phyloP scores from a whole-genome alignment of 176 grass and related monocot genomes.

The Lolium multiflorum region DNA sequence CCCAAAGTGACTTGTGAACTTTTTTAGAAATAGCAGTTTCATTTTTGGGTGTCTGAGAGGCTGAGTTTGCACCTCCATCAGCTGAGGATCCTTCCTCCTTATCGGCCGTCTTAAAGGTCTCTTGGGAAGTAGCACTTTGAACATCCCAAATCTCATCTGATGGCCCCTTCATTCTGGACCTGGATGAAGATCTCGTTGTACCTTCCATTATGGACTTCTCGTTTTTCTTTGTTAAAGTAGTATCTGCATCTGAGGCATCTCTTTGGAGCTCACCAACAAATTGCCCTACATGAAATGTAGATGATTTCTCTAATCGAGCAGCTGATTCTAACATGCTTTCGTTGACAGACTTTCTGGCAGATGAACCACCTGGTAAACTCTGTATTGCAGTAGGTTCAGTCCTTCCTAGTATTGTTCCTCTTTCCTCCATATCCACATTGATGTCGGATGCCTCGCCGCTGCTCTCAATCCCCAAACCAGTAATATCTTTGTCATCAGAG shows the following conservation, averaged over 20 bases:
- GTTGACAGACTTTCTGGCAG: constrained; percentile 46
- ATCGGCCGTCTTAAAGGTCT: constrained; percentile 58
- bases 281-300: constrained; percentile 64
- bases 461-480: constrained; percentile 36
- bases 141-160: constrained; percentile 78
- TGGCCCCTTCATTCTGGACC: constrained; percentile 65
- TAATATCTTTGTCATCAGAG: constrained; percentile 39
- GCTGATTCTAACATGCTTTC: constrained; percentile 79
- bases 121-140: constrained; percentile 62
- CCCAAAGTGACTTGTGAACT: constrained; percentile 78
- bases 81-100: constrained; percentile 52
- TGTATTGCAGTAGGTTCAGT: constrained; percentile 38
- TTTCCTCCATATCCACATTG: constrained; percentile 33
- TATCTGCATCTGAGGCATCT: constrained; percentile 47
- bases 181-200: constrained; percentile 56
- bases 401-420: constrained; percentile 14
- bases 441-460: constrained; percentile 25
- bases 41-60: constrained; percentile 53
- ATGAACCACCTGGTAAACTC: constrained; percentile 52
- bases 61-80: constrained; percentile 51
- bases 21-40: constrained; percentile 66
- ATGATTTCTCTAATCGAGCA: constrained; percentile 75
- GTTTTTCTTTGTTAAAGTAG: constrained; percentile 39
- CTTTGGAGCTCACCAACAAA: constrained; percentile 70
- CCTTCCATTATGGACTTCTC: constrained; percentile 56